phyloP scores from a whole-genome alignment of 768 basidiomycete species.

The Chlorophyllum brunneum region DNA sequence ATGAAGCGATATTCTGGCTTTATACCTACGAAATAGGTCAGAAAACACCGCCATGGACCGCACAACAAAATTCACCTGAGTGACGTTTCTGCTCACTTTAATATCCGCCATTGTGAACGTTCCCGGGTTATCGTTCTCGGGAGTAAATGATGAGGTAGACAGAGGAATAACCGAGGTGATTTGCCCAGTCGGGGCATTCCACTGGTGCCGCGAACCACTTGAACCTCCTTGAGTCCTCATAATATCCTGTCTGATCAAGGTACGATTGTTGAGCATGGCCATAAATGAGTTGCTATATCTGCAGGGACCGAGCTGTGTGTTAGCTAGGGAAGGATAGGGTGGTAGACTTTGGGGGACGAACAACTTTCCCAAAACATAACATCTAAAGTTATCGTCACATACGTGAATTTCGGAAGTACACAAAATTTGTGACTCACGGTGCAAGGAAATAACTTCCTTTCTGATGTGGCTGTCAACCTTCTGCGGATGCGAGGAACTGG shows the following conservation, averaged over 20 bases:
- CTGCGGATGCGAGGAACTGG: background rate
- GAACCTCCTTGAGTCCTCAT: background rate
- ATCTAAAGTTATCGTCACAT: background rate
- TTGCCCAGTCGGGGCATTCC: no score
- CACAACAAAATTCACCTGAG: no score
- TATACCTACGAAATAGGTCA: no score
- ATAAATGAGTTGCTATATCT: slow-evolving; percentile 8
- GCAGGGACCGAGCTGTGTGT: background rate
- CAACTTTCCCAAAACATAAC: slow-evolving; percentile 5
- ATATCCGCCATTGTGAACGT: no score
- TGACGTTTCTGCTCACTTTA: no score
- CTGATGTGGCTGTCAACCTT: background rate
- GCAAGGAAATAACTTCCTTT: slow-evolving; percentile 6
- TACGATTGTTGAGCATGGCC: slow-evolving; percentile 6
- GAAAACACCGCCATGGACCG: no score
- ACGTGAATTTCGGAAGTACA: background rate
- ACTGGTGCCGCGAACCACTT: background rate
- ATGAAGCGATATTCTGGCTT: no score
- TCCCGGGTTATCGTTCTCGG: no score
- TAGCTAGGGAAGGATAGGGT: background rate
- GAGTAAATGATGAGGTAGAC: no score
- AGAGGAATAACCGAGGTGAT: no score
- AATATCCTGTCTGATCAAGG: background rate
- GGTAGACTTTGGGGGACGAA: no score
- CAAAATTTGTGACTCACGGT: background rate